Conservation (phyloP, 2,329 filamentous ascomycete genomes). For the Aspergillus sp. region DNA sequence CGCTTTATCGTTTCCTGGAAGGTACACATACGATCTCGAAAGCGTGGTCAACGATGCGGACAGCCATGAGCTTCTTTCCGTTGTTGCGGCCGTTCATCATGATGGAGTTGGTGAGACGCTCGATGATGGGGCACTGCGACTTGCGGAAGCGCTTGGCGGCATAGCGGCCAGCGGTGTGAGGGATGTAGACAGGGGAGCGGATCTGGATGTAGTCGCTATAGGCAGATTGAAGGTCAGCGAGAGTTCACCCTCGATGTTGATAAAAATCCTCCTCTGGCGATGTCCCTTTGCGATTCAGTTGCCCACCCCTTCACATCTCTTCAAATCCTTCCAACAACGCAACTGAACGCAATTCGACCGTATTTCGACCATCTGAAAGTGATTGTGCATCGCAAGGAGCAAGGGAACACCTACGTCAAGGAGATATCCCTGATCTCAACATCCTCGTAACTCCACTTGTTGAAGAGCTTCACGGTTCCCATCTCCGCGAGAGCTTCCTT, state of each 20-base stretch:
- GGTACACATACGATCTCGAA: conserved; percentile 91
- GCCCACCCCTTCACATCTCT: conserved; percentile 7
- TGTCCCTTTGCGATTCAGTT: conserved; percentile 4
- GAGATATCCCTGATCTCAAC: conserved; percentile 99
- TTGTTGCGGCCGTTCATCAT: conserved; percentile 99
- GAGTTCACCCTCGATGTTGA: conserved; percentile 12
- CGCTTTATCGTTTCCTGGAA: neutral
- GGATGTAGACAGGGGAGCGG: conserved; percentile 97
- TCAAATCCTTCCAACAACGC: neutral
- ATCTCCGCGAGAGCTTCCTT: conserved; percentile 89
- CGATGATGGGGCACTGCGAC: conserved; percentile 99
- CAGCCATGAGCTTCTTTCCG: conserved; percentile 99
- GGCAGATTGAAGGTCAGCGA: conserved; percentile 30
- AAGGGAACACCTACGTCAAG: conserved; percentile 76
- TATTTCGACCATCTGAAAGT: conserved; percentile 1
- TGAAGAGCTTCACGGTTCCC: conserved; percentile 94
- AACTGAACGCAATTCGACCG: conserved; percentile 8
- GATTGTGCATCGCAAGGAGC: conserved; percentile 27
- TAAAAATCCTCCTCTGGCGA: conserved; percentile 9
- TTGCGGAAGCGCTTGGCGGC: conserved; percentile 99
- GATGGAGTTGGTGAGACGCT: conserved; percentile 99
- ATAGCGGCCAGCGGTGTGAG: conserved; percentile 98
- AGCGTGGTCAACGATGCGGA: conserved; percentile 96
- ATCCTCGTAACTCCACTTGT: conserved; percentile 98
- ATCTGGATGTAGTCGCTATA: conserved; percentile 99